phyloP scores from a whole-genome alignment of 192 early-diverging fungal species.

The Umbelopsis ramanniana region DNA sequence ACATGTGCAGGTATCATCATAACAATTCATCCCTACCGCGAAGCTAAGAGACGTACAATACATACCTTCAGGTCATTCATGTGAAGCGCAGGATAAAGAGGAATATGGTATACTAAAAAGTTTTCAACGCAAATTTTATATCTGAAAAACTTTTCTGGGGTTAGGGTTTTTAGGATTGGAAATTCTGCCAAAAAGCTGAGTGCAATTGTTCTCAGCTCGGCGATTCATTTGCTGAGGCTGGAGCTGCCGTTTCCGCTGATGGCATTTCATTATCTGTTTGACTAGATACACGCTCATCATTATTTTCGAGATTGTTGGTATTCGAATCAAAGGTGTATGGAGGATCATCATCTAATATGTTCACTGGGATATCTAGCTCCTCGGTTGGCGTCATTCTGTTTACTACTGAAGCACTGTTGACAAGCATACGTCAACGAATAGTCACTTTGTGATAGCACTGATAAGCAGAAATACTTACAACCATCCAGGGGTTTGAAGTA shows the following conservation, averaged over 20 bases:
- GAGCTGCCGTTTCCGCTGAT: neutral
- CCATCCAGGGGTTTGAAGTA: constrained; percentile 56
- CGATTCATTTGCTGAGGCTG: neutral
- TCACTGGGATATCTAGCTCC: neutral
- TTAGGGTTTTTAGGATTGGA: constrained; percentile 15
- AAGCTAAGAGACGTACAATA: neutral
- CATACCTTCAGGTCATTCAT: neutral
- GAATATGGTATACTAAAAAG: neutral
- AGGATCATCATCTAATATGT: neutral
- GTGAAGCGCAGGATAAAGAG: neutral
- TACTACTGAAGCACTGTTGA: neutral
- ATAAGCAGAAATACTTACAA: constrained; percentile 44
- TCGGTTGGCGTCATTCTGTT: neutral
- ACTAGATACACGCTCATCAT: neutral
- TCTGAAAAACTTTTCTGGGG: neutral
- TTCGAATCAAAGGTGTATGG: neutral
- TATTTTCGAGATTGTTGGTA: neutral
- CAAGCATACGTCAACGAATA: neutral
- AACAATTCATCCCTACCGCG: neutral
- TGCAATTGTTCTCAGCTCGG: neutral
- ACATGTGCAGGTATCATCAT: constrained; percentile 13
- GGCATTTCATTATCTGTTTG: neutral
- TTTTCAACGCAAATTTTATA: constrained; percentile 10
- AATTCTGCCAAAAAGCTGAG: neutral
- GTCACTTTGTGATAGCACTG: neutral